Base-by-base conservation (phyloP, 805 yeast genomes). In the Blastobotrys terrestris region DNA sequence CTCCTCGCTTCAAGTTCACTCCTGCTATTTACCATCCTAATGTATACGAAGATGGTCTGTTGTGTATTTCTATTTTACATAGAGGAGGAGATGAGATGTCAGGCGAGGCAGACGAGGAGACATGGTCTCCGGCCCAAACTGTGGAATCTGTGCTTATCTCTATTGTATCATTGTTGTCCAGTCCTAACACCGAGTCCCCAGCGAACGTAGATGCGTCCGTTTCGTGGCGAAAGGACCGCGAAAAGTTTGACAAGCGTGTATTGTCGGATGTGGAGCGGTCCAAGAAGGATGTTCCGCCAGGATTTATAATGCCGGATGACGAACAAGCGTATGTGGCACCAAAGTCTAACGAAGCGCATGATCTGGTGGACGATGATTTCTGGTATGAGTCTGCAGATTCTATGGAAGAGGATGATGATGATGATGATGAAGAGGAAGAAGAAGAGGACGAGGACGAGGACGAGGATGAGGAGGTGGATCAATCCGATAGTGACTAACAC, bases 161-260 rank as follows among this genome's bases (percentile, higher is more conserved):
- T 35, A 91, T 92, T 58, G 86, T 92, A 16, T 89, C 97, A 6
- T 77, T 92, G 50, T 77, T 92, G 62, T 96, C 90, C 64, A 97
- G 92, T 68, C 98, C 98, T 51, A 92, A 92, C 71, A 84, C 87
- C 54, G 80, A 82, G 55, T 87, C 96, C 0, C 97, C 98, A 4
- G 98, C 98, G 3, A 92, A 92, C 68, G 91, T 92, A 49, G 98
- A 92, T 68, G 98, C 98, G 15, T 87, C 96, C 16, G 89, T 90
- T 44, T 87, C 86, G 61, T 90, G 88, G 79, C 78, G 96, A 63
- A 88, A 87, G 63, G 80, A 85, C 68, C 84, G 84, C 26, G 88
- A 83, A 21, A 83, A 79, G 46, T 92, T 89, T 72, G 80, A 80
- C 67, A 81, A 78, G 63, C 80, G 81, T 64, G 95, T 90, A 3